Evolutionary conservation across 164 flowering plant species (phyloP).

Genomic region (Cinnamomum chago): DNA sequence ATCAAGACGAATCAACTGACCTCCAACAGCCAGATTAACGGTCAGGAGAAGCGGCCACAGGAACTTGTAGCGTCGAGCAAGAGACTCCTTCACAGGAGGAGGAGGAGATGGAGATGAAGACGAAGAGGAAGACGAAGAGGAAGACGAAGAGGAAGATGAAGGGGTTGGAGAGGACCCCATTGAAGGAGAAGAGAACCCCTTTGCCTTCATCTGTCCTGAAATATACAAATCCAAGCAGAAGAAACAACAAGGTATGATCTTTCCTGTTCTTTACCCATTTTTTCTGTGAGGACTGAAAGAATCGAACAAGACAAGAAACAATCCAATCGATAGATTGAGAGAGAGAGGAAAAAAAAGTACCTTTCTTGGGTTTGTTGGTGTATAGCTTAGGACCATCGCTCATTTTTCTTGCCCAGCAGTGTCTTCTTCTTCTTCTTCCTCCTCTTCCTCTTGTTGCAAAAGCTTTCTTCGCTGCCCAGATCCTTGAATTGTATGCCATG

Average conservation of each 20-base stretch:
- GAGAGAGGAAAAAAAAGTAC: not conserved
- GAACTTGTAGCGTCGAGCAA: conserved; percentile 67
- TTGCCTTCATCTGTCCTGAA: conserved; percentile 1
- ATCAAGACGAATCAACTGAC: conserved; percentile 19
- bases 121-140: conserved; percentile 16
- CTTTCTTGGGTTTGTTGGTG: conserved; percentile 12
- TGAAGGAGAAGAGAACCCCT: conserved; percentile 8
- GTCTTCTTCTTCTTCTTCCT: not conserved
- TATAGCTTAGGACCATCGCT: conserved; percentile 13
- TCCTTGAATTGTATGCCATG: too few relatives aligned
- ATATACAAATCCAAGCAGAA: not conserved
- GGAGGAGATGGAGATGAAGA: conserved; percentile 33
- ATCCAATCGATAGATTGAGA: not conserved
- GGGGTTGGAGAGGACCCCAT: conserved; percentile 1
- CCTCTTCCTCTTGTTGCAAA: not conserved
- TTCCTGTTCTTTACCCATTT: not conserved
- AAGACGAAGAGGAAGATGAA: not conserved
- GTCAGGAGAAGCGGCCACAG: conserved; percentile 73
- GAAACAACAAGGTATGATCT: not conserved
- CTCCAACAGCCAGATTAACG: conserved; percentile 73
- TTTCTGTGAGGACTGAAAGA: not conserved
- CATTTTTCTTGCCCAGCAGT: not conserved
- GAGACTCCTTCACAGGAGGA: conserved; percentile 57
- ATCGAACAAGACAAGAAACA: not conserved
- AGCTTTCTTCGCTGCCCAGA: not conserved